phyloP scores from a whole-genome alignment of 495 filamentous ascomycete species.

The Penicillium cosmopolitanum region DNA sequence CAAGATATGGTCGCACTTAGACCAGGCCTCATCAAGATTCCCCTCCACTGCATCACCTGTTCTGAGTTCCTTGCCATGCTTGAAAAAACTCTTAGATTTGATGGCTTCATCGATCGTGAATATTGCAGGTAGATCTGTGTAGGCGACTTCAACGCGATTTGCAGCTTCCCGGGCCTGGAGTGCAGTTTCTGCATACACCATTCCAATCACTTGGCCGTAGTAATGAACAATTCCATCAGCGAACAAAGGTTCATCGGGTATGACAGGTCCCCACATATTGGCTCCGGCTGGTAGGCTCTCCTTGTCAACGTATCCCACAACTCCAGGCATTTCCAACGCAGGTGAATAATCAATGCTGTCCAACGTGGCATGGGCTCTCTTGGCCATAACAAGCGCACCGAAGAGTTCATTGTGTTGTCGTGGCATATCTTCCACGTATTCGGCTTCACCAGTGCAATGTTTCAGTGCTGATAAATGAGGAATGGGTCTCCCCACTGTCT shows the following conservation, averaged over 20 bases:
- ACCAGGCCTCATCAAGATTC: neutral
- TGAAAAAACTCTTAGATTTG: neutral
- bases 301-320: constrained; percentile 2
- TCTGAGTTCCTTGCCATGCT: neutral
- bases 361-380: neutral
- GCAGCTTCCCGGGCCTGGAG: neutral
- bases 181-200: constrained; percentile 1
- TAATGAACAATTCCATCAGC: neutral
- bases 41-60: neutral
- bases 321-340: neutral
- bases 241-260: neutral
- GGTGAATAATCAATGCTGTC: neutral
- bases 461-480: neutral
- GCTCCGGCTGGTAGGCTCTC: neutral
- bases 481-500: neutral
- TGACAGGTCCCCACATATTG: neutral
- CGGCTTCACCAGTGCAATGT: neutral
- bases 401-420: neutral
- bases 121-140: neutral
- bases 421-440: constrained; percentile 1
- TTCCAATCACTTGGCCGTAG: constrained; percentile 2
- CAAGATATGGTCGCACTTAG: neutral
- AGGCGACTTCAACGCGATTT: neutral
- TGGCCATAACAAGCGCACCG: neutral
- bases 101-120: neutral